Conservation (phyloP, 225 moss, liverwort and hornwort species). For the Physcomitrellopsis africana region DNA sequence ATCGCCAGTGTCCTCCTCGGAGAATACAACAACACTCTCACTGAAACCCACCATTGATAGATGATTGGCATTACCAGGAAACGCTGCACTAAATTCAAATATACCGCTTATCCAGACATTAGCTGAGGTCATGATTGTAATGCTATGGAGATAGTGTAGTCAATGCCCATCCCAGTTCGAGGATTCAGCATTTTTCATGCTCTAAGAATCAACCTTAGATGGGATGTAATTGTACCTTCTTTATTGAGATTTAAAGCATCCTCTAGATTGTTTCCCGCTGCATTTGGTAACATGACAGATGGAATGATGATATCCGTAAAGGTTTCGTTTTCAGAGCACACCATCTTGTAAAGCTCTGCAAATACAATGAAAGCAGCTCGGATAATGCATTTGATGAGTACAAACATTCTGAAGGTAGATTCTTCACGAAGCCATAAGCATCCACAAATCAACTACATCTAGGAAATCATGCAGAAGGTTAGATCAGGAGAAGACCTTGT, state of each 20-base stretch:
- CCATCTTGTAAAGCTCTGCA: constrained; percentile 99
- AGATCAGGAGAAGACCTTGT: constrained; percentile 63
- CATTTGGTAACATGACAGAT: constrained; percentile 80
- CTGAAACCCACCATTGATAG: constrained; percentile 42
- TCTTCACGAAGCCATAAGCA: background rate
- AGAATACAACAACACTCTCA: constrained; percentile 75
- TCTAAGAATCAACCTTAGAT: background rate
- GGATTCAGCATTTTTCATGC: background rate
- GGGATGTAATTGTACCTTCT: constrained; percentile 41
- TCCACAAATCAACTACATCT: background rate
- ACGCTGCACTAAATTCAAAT: constrained; percentile 1
- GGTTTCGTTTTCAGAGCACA: constrained; percentile 75
- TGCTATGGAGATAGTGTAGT: background rate
- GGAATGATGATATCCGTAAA: constrained; percentile 84
- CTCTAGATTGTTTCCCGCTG: constrained; percentile 73
- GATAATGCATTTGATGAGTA: too few species aligned
- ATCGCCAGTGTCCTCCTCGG: constrained; percentile 82
- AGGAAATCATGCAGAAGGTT: background rate
- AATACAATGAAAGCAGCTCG: constrained; percentile 28
- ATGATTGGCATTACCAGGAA: constrained; percentile 14
- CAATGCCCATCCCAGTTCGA: constrained; percentile 5
- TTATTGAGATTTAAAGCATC: constrained; percentile 47
- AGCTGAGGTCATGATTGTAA: background rate
- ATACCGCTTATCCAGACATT: background rate
- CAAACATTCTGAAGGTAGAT: too few species aligned